A percentile compares a stretch with the other conserved stretches of the same genome.
Evolutionary conservation across 2,329 filamentous ascomycete genomes (phyloP).

Genomic region (Septoria petroselini): DNA sequence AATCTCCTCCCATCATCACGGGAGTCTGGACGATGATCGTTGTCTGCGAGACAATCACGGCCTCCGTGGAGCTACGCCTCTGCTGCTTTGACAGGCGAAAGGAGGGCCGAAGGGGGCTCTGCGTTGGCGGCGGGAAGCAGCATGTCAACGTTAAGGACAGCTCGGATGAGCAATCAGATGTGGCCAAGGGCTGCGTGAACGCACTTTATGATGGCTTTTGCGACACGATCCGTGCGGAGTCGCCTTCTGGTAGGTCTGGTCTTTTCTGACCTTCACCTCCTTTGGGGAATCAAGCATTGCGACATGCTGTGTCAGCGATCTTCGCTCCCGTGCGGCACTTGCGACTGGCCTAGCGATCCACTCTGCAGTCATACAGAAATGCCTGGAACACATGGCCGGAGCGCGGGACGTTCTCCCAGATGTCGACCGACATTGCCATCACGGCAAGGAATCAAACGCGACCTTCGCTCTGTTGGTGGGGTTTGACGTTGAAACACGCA

Average conservation of each 20-base stretch:
- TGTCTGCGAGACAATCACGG: constrained; percentile 4
- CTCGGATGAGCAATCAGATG: constrained; percentile 21
- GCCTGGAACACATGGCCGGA: constrained; percentile 22
- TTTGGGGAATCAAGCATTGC: constrained; percentile 11
- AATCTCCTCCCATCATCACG: not conserved
- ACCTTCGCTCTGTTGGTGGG: constrained; percentile 16
- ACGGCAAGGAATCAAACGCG: constrained; percentile 26
- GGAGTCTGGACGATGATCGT: not conserved
- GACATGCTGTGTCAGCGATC: constrained; percentile 19
- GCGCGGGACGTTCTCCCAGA: constrained; percentile 19
- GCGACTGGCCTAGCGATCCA: constrained; percentile 17
- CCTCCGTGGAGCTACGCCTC: not conserved
- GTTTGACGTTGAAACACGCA: constrained; percentile 23
- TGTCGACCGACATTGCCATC: constrained; percentile 21
- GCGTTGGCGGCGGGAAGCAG: constrained; percentile 20
- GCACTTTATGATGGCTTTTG: constrained; percentile 14
- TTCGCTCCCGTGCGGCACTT: constrained; percentile 21
- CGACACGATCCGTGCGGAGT: constrained; percentile 14
- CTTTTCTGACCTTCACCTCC: constrained; percentile 1
- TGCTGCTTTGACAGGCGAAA: not conserved
- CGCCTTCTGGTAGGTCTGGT: constrained; percentile 13
- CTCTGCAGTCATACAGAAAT: constrained; percentile 21
- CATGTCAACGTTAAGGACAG: constrained; percentile 24
- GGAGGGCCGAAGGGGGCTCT: not conserved
- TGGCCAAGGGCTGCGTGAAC: constrained; percentile 21